Evolutionary conservation across 75 land plant species (phyloP), one percentile per base, ranked within the genome.

Genomic region (Larix kaempferi): DNA sequence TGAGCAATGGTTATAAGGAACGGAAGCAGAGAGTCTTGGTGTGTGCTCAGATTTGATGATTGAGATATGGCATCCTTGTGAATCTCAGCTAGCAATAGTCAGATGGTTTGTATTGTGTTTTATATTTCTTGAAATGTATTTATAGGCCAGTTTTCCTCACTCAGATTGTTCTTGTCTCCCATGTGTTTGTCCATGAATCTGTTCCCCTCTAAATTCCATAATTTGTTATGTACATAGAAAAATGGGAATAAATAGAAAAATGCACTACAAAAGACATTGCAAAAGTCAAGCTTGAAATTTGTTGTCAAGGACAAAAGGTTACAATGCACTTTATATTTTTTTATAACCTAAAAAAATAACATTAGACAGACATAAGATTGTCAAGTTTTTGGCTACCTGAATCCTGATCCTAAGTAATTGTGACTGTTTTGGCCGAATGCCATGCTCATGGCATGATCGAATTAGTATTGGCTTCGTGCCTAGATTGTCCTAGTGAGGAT

Each of bases 91-190:
- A n/a, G n/a, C n/a, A n/a, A n/a, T n/a, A n/a, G n/a, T n/a, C n/a
- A n/a, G n/a, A n/a, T n/a, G n/a, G n/a, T n/a, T n/a, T n/a, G n/a
- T n/a, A n/a, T n/a, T n/a, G n/a, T n/a, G n/a, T n/a, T n/a, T n/a
- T n/a, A n/a, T n/a, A n/a, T n/a, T n/a, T n/a, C n/a, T n/a, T n/a
- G n/a, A n/a, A n/a, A n/a, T n/a, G n/a, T n/a, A n/a, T n/a, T n/a
- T n/a, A n/a, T n/a, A n/a, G n/a, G n/a, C n/a, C n/a, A n/a, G 3
- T 82, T 79, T 16, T 26, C 63, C 16, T 73, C 58, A 69, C 69
- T 77, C 56, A 74, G 85, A 76, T 82, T 84, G 5, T 82, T 79
- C 16, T 71, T 57, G 17, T 76, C 80, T 6, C 73, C 56, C 37
- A 73, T 58, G n/a, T 57, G 65, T 62, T 73, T 65, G 67, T 54